Percentiles rank a stretch among this genome's conserved stretches.
Conservation (phyloP, 1,284 basidiomycete genomes). For the Ganoderma resinaceum region DNA sequence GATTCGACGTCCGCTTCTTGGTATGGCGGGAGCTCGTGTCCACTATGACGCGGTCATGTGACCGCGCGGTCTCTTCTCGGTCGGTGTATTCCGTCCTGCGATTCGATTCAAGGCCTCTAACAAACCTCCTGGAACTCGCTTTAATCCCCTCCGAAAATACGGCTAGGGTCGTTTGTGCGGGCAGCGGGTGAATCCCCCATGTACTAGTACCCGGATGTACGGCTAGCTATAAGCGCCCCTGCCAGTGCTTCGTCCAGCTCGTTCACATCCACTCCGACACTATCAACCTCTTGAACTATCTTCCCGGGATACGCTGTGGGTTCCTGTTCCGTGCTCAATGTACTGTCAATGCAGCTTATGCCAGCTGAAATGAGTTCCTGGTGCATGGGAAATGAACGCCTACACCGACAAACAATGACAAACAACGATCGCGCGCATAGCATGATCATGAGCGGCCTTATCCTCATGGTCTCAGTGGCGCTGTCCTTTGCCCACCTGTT, state of each 20-base stretch:
- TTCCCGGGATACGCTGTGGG: neutral
- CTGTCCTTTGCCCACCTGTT: neutral
- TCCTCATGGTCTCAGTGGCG: neutral
- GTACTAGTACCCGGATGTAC: neutral
- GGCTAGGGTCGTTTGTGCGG: neutral
- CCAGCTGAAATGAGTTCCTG: neutral
- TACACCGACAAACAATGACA: conserved; percentile 22
- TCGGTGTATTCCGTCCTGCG: too few species aligned
- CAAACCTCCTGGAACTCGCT: neutral
- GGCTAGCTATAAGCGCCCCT: neutral
- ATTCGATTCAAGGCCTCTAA: too few species aligned
- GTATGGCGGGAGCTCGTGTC: neutral
- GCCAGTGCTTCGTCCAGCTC: neutral
- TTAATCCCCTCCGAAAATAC: neutral
- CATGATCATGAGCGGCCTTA: neutral
- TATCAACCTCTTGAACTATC: neutral
- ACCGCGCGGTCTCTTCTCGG: neutral
- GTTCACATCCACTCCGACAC: neutral
- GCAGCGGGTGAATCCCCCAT: neutral
- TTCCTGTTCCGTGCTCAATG: neutral
- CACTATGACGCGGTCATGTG: neutral
- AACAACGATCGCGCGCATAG: conserved; percentile 8
- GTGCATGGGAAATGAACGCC: conserved; percentile 6
- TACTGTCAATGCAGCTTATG: neutral
- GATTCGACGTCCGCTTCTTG: neutral